These are phyloP conservation scores for Nyctanthes arbortristis DNA, from an alignment of 257 asterid species.

Conservation along the genomic window DNA sequence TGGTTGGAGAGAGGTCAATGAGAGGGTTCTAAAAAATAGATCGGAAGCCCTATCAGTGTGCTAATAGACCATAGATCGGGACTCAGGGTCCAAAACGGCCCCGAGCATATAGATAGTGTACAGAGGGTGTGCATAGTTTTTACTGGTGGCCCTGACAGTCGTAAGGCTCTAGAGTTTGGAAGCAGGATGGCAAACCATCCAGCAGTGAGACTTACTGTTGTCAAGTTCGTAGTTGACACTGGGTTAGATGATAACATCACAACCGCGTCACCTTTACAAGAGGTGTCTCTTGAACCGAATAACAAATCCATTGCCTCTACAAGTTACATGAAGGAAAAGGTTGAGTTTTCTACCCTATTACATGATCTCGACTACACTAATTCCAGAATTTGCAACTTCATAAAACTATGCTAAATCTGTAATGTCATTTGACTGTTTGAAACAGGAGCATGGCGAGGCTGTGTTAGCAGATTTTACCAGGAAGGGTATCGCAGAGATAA, in stretches of 20 bases:
- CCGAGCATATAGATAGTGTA: not conserved
- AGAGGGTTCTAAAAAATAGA: conserved; percentile 32
- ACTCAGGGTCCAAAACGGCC: not conserved
- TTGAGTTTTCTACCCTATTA: not conserved
- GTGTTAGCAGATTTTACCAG: not conserved
- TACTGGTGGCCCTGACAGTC: conserved; percentile 18
- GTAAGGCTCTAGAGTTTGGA: conserved; percentile 17
- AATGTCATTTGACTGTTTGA: not conserved
- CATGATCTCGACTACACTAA: not conserved
- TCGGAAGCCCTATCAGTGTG: conserved; percentile 33
- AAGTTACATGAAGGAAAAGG: not conserved
- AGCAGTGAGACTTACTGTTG: conserved; percentile 12
- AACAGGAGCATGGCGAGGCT: not conserved
- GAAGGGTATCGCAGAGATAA: not conserved
- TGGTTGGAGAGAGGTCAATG: conserved; percentile 39
- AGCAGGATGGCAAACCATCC: conserved; percentile 20
- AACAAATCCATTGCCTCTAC: not conserved
- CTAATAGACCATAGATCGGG: conserved; percentile 37
- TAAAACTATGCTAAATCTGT: not conserved
- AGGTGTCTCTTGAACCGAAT: not conserved
- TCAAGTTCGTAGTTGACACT: not conserved
- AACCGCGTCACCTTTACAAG: not conserved
- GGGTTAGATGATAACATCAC: not conserved
- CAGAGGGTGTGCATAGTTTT: conserved; percentile 10
- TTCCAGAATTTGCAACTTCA: not conserved